Evolutionary conservation across 345 rosid genomes (phyloP).

Genomic region (Chamaenerion angustifolium): DNA sequence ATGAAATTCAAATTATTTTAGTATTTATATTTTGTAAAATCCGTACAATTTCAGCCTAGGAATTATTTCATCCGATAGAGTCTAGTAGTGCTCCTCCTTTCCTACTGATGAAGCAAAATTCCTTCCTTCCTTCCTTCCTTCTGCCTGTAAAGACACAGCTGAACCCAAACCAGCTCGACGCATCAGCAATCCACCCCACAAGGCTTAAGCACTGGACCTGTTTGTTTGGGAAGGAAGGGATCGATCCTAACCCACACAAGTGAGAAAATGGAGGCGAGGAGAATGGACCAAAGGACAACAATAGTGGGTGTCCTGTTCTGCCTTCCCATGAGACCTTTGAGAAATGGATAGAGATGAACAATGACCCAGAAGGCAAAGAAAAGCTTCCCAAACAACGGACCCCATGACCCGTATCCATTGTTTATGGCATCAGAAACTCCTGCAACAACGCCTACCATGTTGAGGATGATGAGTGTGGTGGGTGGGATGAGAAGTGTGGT

Average conservation of each 20-base stretch:
- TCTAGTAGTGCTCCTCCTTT: too few relatives aligned
- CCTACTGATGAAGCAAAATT: too few relatives aligned
- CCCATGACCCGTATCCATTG: conserved; percentile 84
- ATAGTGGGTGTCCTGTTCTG: conserved; percentile 95
- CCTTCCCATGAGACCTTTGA: conserved; percentile 87
- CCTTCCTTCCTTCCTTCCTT: too few relatives aligned
- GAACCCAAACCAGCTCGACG: too few relatives aligned
- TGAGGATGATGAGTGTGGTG: conserved; percentile 75
- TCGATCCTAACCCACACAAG: conserved; percentile 91
- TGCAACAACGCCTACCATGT: conserved; percentile 91
- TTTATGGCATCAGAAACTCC: conserved; percentile 83
- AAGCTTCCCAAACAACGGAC: conserved; percentile 85
- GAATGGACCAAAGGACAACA: conserved; percentile 78
- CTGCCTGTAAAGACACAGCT: too few relatives aligned
- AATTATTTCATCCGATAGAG: too few relatives aligned
- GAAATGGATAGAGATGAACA: conserved; percentile 90
- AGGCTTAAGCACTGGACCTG: conserved; percentile 76
- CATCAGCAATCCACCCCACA: conserved; percentile 95
- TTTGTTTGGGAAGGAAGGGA: conserved; percentile 86
- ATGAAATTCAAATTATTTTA: too few relatives aligned
- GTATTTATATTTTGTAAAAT: too few relatives aligned
- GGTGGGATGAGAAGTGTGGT: conserved; percentile 94
- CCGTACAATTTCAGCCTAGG: too few relatives aligned
- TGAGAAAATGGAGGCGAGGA: conserved; percentile 85
- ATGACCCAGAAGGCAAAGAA: conserved; percentile 92